A percentile compares a stretch with the other conserved stretches of the same genome.
phyloP scores from a whole-genome alignment of 2,329 filamentous ascomycete genomes.

The Stagonosporopsis chrysanthemi region DNA sequence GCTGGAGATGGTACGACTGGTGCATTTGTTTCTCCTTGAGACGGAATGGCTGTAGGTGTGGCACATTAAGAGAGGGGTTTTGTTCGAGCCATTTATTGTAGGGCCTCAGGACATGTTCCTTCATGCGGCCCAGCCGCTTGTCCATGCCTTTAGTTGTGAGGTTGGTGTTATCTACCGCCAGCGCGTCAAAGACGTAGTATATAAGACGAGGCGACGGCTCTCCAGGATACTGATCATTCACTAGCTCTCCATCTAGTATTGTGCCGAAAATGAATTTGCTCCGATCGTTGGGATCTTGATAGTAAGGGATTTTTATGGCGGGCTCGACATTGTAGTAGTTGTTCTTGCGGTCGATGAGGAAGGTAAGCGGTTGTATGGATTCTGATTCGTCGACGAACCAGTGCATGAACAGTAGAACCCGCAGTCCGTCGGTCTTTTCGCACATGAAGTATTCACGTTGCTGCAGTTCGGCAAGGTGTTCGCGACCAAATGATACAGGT shows the following conservation, averaged over 20 bases:
- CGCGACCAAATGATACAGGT: conserved; percentile 86
- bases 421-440: conserved; percentile 96
- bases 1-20: conserved; percentile 77
- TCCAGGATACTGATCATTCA: conserved; percentile 75
- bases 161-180: conserved; percentile 78
- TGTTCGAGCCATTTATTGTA: conserved; percentile 66
- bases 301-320: conserved; percentile 80
- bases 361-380: conserved; percentile 64
- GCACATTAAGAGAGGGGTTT: conserved; percentile 60
- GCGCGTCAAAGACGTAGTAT: conserved; percentile 92
- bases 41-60: conserved; percentile 70
- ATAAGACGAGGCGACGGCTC: conserved; percentile 72
- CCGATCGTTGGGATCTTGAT: conserved; percentile 63
- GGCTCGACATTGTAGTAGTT: conserved; percentile 87
- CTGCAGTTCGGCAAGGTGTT: conserved; percentile 83
- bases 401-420: conserved; percentile 92
- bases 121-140: conserved; percentile 88
- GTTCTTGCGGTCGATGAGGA: conserved; percentile 97
- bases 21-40: conserved; percentile 91
- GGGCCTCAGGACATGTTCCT: conserved; percentile 75
- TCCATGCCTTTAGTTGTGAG: conserved; percentile 82
- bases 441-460: conserved; percentile 93
- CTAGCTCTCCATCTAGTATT: conserved; percentile 90
- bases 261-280: conserved; percentile 77
- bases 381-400: conserved; percentile 58